Percentiles rank a stretch among this genome's conserved stretches.
Evolutionary conservation across 768 basidiomycete genomes (phyloP).

Genomic region (Collybiopsis luxurians): DNA sequence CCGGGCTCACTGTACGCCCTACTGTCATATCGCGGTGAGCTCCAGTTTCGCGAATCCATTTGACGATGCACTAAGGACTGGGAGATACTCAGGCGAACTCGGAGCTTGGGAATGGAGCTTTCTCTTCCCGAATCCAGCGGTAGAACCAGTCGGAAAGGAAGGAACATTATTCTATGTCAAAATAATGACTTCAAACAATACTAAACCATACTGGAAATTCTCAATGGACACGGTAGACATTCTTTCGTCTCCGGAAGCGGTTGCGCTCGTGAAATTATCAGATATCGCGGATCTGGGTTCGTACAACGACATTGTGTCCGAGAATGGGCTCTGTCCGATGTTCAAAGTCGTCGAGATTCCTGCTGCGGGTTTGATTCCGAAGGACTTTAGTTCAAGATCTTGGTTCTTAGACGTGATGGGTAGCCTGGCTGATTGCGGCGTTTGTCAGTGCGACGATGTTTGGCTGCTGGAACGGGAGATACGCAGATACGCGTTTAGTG

Average conservation of each 20-base stretch:
- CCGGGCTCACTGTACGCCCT: too few relatives aligned
- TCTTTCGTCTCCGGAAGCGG: slow-evolving; percentile 37
- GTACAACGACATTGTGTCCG: slow-evolving; percentile 41
- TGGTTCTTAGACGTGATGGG: slow-evolving; percentile 48
- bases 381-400: slow-evolving; percentile 43
- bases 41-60: too few relatives aligned
- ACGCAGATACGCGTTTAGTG: slow-evolving; percentile 41
- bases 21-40: too few relatives aligned
- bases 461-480: slow-evolving; percentile 48
- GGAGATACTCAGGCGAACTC: too few relatives aligned
- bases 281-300: slow-evolving; percentile 39
- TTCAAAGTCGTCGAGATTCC: slow-evolving; percentile 44
- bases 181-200: slow-evolving; percentile 25
- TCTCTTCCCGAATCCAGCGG: slow-evolving; percentile 38
- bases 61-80: too few relatives aligned
- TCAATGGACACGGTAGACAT: slow-evolving; percentile 35
- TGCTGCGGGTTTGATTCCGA: slow-evolving; percentile 16
- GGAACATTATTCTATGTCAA: slow-evolving; percentile 45
- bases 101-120: slow-evolving; percentile 52
- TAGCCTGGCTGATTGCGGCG: slow-evolving; percentile 46
- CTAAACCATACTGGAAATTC: slow-evolving; percentile 35
- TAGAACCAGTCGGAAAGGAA: slow-evolving; percentile 37
- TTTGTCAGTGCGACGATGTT: slow-evolving; percentile 46
- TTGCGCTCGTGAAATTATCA: slow-evolving; percentile 41
- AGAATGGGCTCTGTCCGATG: slow-evolving; percentile 39